phyloP scores from a whole-genome alignment of 345 rosid genomes.

The Tarenaya hassleriana region DNA sequence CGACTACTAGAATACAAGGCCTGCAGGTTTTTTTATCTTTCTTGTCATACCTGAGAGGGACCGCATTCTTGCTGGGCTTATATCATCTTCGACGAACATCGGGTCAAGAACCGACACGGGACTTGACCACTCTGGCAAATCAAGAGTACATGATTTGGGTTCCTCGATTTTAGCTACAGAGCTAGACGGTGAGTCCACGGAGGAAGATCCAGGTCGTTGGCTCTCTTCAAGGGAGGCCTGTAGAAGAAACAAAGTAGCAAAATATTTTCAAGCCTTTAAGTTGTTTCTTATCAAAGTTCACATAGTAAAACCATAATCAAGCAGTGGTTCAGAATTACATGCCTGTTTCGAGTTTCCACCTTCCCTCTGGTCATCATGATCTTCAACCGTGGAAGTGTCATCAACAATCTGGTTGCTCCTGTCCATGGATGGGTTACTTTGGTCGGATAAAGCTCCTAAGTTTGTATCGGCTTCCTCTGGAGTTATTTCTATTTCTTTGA shows the following conservation, averaged over 20 bases:
- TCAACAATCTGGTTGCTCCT: conserved; percentile 9
- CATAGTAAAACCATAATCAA: neutral
- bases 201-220: conserved; percentile 21
- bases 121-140: conserved; percentile 61
- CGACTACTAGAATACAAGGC: conserved; percentile 11
- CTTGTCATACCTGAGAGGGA: conserved; percentile 46
- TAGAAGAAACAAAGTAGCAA: conserved; percentile 9
- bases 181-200: conserved; percentile 37
- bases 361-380: conserved; percentile 20
- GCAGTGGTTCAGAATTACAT: conserved; percentile 17
- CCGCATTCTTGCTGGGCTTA: conserved; percentile 52
- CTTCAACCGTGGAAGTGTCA: conserved; percentile 20
- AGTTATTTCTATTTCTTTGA: conserved; percentile 29
- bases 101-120: conserved; percentile 93
- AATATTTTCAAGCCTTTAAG: conserved; percentile 9
- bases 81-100: conserved; percentile 52
- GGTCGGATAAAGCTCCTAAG: conserved; percentile 24
- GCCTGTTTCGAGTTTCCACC: conserved; percentile 19
- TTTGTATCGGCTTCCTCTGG: conserved; percentile 28
- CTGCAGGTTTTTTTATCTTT: neutral
- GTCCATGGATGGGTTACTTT: neutral
- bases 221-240: conserved; percentile 27
- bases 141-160: conserved; percentile 36
- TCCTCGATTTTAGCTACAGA: conserved; percentile 39
- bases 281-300: neutral